Conservation (phyloP, 495 filamentous ascomycete genomes). For the Penicillium simplicissimum region DNA sequence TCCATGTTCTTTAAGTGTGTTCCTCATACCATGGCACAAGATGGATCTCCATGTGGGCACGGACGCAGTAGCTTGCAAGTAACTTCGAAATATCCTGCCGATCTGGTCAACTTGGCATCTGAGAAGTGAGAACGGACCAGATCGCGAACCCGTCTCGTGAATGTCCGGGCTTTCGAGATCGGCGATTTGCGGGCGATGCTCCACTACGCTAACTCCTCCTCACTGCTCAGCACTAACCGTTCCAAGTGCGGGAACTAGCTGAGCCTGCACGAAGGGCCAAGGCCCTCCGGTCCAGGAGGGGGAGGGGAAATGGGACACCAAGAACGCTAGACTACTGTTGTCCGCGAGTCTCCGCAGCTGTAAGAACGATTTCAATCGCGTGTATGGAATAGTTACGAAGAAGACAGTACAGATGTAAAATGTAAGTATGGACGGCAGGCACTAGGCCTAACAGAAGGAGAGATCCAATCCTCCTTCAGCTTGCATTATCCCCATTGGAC, state of each 20-base stretch:
- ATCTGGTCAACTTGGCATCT: conserved; percentile 24
- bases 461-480: neutral
- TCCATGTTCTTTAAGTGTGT: conserved; percentile 1
- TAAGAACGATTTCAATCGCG: neutral
- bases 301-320: neutral
- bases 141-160: conserved; percentile 24
- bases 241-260: neutral
- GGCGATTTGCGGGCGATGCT: conserved; percentile 28
- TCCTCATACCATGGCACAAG: neutral
- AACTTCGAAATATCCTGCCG: conserved; percentile 15
- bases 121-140: conserved; percentile 32
- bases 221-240: conserved; percentile 1
- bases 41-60: conserved; percentile 2
- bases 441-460: neutral
- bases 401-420: neutral
- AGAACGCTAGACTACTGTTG: neutral
- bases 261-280: neutral
- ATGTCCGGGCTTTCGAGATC: conserved; percentile 26
- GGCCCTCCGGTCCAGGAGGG: neutral
- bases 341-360: conserved; percentile 20
- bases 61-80: conserved; percentile 4
- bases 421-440: neutral
- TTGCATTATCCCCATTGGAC: conserved; percentile 7
- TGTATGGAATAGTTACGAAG: neutral
- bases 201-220: conserved; percentile 20